Evolutionary conservation across 805 yeast species (phyloP), one percentile per base, ranked within the genome.

Genomic region (Kuraishia molischiana): DNA sequence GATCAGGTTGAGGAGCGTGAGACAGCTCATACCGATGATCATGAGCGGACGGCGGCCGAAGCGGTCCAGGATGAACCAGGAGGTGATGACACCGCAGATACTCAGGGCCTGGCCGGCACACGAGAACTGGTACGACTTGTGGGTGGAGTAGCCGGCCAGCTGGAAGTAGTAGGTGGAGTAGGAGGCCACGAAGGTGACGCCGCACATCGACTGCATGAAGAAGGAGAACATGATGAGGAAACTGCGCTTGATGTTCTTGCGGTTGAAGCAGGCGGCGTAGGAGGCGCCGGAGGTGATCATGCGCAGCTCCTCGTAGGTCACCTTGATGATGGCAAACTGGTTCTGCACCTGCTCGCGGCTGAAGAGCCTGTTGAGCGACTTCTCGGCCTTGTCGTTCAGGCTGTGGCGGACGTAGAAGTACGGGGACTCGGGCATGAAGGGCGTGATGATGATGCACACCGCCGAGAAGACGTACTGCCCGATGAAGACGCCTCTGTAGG

Each of bases 101-200:
- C 64, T 61, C 17, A 62, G 40, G 10, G 51, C 50, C 34, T 59
- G 55, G 31, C 54, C 56, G 33, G 60, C 61, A 36, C 56, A 50
- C 11, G 48, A 38, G 29, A 43, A 43, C 26, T 44, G 46, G 38
- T 44, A 48, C 14, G 51, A 41, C 20, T 37, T 38, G 20, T 18
- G 34, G 19, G 42, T 36, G 17, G 38, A 20, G 29, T 40, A 34
- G 26, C 53, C 52, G 20, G 44, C 46, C n/a, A 32, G 39, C 29
- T 41, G 28, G 32, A 42, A 41, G 42, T 41, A 42, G 53, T 73
- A 71, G 36, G 74, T 77, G 41, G 76, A 69, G 48, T 71, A 74
- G 64, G 74, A 74, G 72, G 74, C 71, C 64, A 73, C 62, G 44
- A 72, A 77, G 47, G 74, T 73, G 69, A 74, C 69, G 44, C 82